Conservation (phyloP, 305 asterid species). For the Fraxinus ornus region DNA sequence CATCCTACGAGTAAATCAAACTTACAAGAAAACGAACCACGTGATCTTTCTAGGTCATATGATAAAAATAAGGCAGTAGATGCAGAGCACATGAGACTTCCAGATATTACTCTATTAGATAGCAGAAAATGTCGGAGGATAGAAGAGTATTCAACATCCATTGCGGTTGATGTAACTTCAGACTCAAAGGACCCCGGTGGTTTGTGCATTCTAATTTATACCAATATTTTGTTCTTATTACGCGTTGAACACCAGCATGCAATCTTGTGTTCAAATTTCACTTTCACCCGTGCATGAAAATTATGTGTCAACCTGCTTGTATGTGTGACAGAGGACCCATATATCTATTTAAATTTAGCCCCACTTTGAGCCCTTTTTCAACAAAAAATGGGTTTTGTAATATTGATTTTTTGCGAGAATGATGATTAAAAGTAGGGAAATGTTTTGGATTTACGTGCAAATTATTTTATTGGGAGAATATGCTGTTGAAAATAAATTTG, state of each 20-base stretch:
- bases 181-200: constrained; percentile 48
- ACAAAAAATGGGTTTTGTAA: too few species aligned
- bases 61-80: constrained; percentile 30
- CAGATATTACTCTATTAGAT: constrained; percentile 34
- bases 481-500: too few species aligned
- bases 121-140: constrained; percentile 28
- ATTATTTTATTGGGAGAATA: too few species aligned
- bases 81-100: constrained; percentile 20
- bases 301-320: neutral
- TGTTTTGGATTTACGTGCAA: too few species aligned
- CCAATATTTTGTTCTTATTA: constrained; percentile 8
- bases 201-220: constrained; percentile 24
- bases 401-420: too few species aligned
- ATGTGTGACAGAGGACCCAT: neutral
- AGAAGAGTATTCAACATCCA: constrained; percentile 34
- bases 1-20: constrained; percentile 1
- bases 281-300: neutral
- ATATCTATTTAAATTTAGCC: neutral
- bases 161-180: constrained; percentile 39
- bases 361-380: too few species aligned
- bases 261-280: neutral
- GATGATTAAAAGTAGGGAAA: too few species aligned
- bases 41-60: constrained; percentile 27
- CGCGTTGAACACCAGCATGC: neutral
- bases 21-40: constrained; percentile 32